Base-by-base conservation (phyloP, 805 yeast species). In the Citeromyces matritensis region DNA sequence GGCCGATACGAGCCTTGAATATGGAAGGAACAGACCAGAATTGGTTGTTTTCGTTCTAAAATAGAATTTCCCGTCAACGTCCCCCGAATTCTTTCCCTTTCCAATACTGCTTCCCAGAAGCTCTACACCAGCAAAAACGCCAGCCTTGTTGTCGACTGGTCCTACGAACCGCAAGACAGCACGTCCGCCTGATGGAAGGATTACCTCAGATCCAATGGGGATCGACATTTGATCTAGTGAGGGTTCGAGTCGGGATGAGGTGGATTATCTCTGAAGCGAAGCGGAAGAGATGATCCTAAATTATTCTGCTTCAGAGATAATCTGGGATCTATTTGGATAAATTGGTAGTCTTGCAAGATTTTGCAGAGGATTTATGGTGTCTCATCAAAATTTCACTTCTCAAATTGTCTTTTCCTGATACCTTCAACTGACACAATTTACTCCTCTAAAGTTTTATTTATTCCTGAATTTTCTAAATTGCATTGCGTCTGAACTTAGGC, bases 101-200 rank as follows among this genome's bases (percentile, higher is more conserved):
- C 58, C 47, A 0, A 67, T 55, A 26, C 69, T 65, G 1, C 73
- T 74, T 2, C 81, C 86, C n/a, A 73, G 44, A 27, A 88, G 57
- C 48, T 88, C 96, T 5, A 88, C 65, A 3, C 98, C 98, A 4
- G 86, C 95, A 57, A 75, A 88, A 8, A 63, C 59, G 0, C 95
- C 94, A 5, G 55, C 52, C 45, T 81, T 83, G 14, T 76, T 76
- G 14, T 73, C 66, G 11, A 88, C 82, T 2, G 64, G 52, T 1
- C 95, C 98, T 13, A 74, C 60, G 50, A 66, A 86, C 36, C 73
- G 62, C 32, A 86, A 55, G 8, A 73, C 58, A 1, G 86, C 95
- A 26, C 57, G 54, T 15, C 81, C 73, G 9, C 80, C 73, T 7
- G 80, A 81, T 0, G 94, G 93, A 2, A 78, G 24, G 10, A 17